phyloP scores from a whole-genome alignment of 78 protist genomes.

The Pigoraptor vietnamica region DNA sequence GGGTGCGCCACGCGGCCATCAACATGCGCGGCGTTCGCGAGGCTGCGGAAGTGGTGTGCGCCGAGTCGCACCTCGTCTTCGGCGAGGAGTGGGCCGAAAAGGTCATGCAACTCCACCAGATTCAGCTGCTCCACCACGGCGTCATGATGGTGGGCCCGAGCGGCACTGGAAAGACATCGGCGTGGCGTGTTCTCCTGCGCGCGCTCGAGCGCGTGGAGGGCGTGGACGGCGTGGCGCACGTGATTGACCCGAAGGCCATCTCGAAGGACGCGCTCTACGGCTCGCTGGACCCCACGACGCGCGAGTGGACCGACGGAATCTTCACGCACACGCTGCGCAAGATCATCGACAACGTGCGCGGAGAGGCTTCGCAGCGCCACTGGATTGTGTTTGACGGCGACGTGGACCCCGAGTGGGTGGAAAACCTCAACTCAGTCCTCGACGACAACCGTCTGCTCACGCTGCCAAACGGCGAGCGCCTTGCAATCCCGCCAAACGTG shows the following conservation, averaged over 20 bases:
- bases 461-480: conserved; percentile 97
- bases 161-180: conserved; percentile 89
- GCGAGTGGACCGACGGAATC: conserved; percentile 98
- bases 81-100: conserved; percentile 75
- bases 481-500: conserved; percentile 81
- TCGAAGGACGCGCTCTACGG: conserved; percentile 92
- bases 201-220: conserved; percentile 66
- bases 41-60: conserved; percentile 29
- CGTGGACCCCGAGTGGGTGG: conserved; percentile 99
- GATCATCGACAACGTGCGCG: conserved; percentile 78
- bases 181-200: conserved; percentile 75
- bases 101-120: conserved; percentile 84
- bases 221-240: conserved; percentile 47
- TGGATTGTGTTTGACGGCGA: conserved; percentile 98
- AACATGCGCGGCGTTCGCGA: conserved; percentile 22
- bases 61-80: conserved; percentile 29
- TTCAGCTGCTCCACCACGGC: conserved; percentile 87
- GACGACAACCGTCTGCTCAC: conserved; percentile 98
- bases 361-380: conserved; percentile 69
- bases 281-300: conserved; percentile 88
- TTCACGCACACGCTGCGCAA: conserved; percentile 82
- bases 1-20: conserved; percentile 29
- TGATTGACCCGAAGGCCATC: conserved; percentile 96
- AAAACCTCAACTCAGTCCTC: conserved; percentile 92
- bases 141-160: conserved; percentile 95